phyloP scores from a whole-genome alignment of 2,329 filamentous ascomycete genomes.

The Trichoderma sp. region DNA sequence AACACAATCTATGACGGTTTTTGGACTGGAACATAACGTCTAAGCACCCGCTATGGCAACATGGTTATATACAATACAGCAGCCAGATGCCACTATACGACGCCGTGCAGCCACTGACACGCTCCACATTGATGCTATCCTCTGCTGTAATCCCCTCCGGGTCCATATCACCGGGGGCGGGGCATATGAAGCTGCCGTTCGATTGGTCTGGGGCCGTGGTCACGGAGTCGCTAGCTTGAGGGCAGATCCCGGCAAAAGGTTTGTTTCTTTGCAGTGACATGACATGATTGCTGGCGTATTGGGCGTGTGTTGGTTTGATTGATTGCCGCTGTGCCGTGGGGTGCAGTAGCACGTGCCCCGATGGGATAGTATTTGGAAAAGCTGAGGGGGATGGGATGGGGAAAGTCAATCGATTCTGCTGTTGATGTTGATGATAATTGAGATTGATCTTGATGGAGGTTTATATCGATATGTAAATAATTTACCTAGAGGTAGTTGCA shows the following conservation, averaged over 20 bases:
- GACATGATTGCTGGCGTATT: neutral
- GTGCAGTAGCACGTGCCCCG: neutral
- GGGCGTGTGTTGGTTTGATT: neutral
- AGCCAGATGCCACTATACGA: neutral
- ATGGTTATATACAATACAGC: neutral
- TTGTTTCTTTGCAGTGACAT: neutral
- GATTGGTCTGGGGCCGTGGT: neutral
- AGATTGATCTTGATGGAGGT: no score
- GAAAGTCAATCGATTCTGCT: neutral
- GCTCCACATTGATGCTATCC: neutral
- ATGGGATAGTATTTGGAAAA: neutral
- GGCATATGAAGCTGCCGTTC: neutral
- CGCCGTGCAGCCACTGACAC: slow-evolving; percentile 10
- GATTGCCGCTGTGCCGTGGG: neutral
- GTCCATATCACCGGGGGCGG: neutral
- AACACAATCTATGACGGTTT: neutral
- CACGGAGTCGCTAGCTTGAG: neutral
- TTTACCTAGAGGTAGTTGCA: no score
- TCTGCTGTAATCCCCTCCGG: neutral
- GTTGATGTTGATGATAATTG: neutral
- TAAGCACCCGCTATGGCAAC: neutral
- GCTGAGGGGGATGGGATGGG: neutral
- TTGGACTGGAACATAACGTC: neutral
- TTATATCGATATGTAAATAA: no score
- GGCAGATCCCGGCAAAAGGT: neutral